Evolutionary conservation across 2,329 filamentous ascomycete species (phyloP).

Genomic region (Fusarium avenaceum): DNA sequence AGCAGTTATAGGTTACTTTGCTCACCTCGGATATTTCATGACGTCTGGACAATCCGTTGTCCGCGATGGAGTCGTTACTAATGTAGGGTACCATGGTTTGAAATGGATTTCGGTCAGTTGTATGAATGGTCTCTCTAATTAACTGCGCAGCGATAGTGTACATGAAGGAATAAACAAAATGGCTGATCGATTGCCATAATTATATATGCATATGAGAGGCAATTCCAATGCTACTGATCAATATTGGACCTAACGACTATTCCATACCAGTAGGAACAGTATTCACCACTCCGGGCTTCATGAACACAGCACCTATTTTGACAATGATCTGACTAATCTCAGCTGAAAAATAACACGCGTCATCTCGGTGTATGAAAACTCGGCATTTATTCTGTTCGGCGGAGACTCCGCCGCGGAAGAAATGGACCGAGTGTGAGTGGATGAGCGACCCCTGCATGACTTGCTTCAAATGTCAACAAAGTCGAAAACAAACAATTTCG

Average conservation of each 20-base stretch:
- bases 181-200: background rate
- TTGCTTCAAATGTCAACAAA: background rate
- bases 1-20: background rate
- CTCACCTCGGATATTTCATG: constrained; percentile 5
- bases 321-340: no score
- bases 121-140: background rate
- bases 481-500: background rate
- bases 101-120: background rate
- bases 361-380: background rate
- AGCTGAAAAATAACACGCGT: background rate
- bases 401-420: background rate
- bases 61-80: no score
- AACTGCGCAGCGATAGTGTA: background rate
- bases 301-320: no score
- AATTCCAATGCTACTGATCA: no score
- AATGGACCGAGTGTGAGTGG: background rate
- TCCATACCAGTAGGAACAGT: no score
- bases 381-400: rapidly evolving
- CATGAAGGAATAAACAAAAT: no score
- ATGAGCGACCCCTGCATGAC: background rate
- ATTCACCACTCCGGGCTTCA: no score
- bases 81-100: background rate
- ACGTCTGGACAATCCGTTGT: background rate
- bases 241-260: no score
- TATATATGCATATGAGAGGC: no score